phyloP scores from a whole-genome alignment of 495 filamentous ascomycete genomes.

The Hamigera avellanea region DNA sequence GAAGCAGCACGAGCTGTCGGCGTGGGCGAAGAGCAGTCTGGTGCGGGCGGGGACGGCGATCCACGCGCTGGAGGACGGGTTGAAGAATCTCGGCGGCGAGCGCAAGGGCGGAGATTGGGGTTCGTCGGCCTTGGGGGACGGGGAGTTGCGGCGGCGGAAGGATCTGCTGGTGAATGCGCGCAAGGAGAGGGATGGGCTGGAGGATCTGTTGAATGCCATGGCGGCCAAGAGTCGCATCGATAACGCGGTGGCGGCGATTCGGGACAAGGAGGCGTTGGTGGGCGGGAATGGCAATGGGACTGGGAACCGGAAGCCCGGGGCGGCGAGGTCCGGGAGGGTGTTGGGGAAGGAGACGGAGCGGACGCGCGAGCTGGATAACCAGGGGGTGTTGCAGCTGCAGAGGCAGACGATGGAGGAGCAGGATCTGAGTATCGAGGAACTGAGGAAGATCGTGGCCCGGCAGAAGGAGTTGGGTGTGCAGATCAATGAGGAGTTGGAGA shows the following conservation, averaged over 20 bases:
- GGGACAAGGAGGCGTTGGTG: constrained; percentile 46
- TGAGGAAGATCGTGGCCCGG: constrained; percentile 63
- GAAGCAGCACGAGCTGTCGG: constrained; percentile 65
- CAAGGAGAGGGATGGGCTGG: constrained; percentile 79
- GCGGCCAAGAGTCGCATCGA: constrained; percentile 43
- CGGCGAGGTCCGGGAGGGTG: constrained; percentile 46
- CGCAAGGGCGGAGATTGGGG: not conserved
- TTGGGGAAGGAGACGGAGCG: constrained; percentile 81
- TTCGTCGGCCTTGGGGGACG: constrained; percentile 50
- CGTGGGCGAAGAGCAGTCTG: constrained; percentile 70
- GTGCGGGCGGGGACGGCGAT: constrained; percentile 63
- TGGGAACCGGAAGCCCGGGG: constrained; percentile 14
- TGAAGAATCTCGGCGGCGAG: constrained; percentile 35
- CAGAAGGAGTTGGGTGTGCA: constrained; percentile 79
- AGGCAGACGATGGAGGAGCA: constrained; percentile 74
- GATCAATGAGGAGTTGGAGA: constrained; percentile 74
- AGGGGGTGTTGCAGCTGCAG: constrained; percentile 78
- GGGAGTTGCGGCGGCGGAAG: constrained; percentile 71
- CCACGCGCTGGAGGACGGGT: constrained; percentile 54
- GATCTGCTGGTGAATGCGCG: constrained; percentile 68
- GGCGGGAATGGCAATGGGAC: constrained; percentile 8
- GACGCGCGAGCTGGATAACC: constrained; percentile 84
- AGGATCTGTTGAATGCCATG: constrained; percentile 66
- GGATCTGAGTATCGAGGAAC: constrained; percentile 64
- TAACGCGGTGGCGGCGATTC: constrained; percentile 33